Evolutionary conservation across 208 protist genomes (phyloP).

Genomic region (Trypanosoma vivax): DNA sequence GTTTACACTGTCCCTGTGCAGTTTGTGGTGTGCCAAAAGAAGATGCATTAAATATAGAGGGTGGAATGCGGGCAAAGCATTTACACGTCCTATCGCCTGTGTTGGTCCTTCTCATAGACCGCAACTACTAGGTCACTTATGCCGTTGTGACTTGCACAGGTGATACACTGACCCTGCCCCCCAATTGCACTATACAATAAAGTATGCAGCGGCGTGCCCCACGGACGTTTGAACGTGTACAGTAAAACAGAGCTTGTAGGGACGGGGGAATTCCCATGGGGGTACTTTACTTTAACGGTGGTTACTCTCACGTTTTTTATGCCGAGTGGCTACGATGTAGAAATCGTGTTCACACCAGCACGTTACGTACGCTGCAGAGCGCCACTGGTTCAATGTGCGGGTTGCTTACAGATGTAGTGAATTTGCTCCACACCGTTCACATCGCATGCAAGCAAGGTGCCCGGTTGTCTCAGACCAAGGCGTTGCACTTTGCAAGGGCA

Average conservation of each 20-base stretch:
- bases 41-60: too few species aligned
- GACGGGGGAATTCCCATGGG: background rate
- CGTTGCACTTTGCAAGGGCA: conserved; percentile 12
- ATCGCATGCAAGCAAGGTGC: conserved; percentile 15
- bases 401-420: conserved; percentile 20
- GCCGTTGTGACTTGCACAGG: too few species aligned
- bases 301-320: conserved; percentile 15
- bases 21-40: too few species aligned
- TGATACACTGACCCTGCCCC: too few species aligned
- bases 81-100: too few species aligned
- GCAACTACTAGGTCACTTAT: too few species aligned
- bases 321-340: conserved; percentile 10
- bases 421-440: conserved; percentile 44
- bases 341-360: conserved; percentile 32
- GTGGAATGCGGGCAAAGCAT: too few species aligned
- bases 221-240: background rate
- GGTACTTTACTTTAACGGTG: conserved; percentile 17
- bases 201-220: background rate
- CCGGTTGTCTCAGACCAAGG: conserved; percentile 27
- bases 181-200: too few species aligned
- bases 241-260: too few species aligned
- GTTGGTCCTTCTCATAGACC: too few species aligned
- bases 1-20: too few species aligned
- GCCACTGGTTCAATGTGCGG: conserved; percentile 24
- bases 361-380: conserved; percentile 42